Base-by-base conservation (phyloP, 1,284 basidiomycete species). In the Austropuccinia psidii region DNA sequence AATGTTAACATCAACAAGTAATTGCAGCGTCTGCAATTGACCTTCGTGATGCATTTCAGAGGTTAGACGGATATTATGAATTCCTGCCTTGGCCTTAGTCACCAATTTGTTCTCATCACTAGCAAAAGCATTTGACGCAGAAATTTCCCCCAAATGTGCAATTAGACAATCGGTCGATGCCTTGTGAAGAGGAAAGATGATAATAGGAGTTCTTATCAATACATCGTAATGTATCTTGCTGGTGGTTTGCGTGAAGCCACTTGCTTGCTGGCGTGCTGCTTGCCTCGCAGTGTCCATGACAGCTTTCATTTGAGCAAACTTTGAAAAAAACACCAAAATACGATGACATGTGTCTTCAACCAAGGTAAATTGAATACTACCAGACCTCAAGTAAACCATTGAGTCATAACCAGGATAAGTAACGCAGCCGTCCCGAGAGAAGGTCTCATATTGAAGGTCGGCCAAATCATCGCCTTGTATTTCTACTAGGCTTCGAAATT, bases 381-480 rank as follows among this genome's bases (percentile, higher is more conserved):
- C 95, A n/a, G 91, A 88, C 35, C 88, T 86, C 70, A 99, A 85
- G 76, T 87, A 86, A 73, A 99, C 84, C 5, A 89, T 87, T 3
- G 93, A 93, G 81, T 94, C 93, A 82, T 95, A 86, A 43, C 92
- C 92, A 1, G 85, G 84, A 80, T 91, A 90, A 0, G 84, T 84
- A 39, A 86, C 83, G 17, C 90, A 86, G 9, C 77, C 78, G n/a
- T n/a, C n/a, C 2, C 83, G 81, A 80, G 95, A 90, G 81, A 88
- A 95, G 0, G 93, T 98, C 81, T 97, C 90, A 81, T 98, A 98
- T 69, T 86, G 87, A 83, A 99, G 93, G 80, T 97, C 91, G 29
- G 93, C 95, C 58, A 98, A 87, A 80, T 98, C 91, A 77, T 93
- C 87, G 45, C 94, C 96, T 79, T 98, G 92, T 72, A 98, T 98